A percentile compares a stretch with the other conserved stretches of the same genome.
Evolutionary conservation across 805 yeast species (phyloP).

Genomic region (Saccharomycopsis sp.): DNA sequence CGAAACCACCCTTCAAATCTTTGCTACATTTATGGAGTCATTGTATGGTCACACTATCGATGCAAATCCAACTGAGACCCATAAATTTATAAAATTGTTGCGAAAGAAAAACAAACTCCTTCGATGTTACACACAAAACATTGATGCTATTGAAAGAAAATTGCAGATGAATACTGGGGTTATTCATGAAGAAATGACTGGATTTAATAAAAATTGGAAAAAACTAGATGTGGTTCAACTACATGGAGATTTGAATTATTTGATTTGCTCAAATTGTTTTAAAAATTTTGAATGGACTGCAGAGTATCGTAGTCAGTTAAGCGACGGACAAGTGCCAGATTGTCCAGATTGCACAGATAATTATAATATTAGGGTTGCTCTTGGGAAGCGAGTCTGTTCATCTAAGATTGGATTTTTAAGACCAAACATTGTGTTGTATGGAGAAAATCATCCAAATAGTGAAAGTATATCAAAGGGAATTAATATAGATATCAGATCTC

Average conservation of each 20-base stretch:
- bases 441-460: constrained; percentile 87
- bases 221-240: constrained; percentile 74
- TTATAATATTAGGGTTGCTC: constrained; percentile 46
- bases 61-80: constrained; percentile 83
- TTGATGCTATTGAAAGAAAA: constrained; percentile 75
- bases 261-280: constrained; percentile 72
- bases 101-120: constrained; percentile 60
- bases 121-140: constrained; percentile 91
- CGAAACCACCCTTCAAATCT: constrained; percentile 57
- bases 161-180: constrained; percentile 56
- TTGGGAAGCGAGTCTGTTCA: constrained; percentile 57
- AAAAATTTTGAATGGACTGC: constrained; percentile 54
- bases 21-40: constrained; percentile 84
- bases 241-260: constrained; percentile 78
- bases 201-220: constrained; percentile 44
- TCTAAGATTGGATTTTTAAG: constrained; percentile 68
- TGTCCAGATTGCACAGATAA: constrained; percentile 63
- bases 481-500: constrained; percentile 52
- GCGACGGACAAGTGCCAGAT: constrained; percentile 64
- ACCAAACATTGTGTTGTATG: constrained; percentile 88
- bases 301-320: constrained; percentile 39
- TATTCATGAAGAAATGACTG: constrained; percentile 28
- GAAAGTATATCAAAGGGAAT: constrained; percentile 71
- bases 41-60: constrained; percentile 53
- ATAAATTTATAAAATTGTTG: constrained; percentile 57